These are phyloP conservation scores for Phragmites australis DNA, from an alignment of 176 grass and related monocot genomes.

Conservation along the genomic window DNA sequence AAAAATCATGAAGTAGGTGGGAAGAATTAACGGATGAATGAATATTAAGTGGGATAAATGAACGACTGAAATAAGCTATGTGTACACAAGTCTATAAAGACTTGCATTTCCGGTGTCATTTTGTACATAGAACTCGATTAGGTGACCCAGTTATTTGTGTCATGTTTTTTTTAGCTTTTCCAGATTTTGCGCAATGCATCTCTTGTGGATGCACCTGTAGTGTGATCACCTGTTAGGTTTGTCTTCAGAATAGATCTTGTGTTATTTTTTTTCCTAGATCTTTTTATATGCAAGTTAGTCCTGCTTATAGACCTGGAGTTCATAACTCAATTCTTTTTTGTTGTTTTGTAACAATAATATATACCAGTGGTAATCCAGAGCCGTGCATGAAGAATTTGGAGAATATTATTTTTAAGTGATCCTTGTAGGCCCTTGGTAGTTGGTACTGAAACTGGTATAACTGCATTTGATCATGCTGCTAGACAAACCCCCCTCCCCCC, in stretches of 20 bases:
- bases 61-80: too few relatives aligned
- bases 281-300: constrained; percentile 10
- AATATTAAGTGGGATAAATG: too few relatives aligned
- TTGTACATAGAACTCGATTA: constrained; percentile 41
- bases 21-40: too few relatives aligned
- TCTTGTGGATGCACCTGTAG: constrained; percentile 10
- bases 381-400: neutral
- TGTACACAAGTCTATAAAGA: too few relatives aligned
- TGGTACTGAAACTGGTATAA: neutral
- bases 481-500: neutral
- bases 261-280: neutral
- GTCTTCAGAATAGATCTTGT: constrained; percentile 22
- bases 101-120: too few relatives aligned
- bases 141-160: constrained; percentile 36
- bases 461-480: neutral
- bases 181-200: constrained; percentile 9
- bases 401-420: neutral
- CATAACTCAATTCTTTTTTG: neutral
- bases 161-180: constrained; percentile 29
- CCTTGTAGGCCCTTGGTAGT: constrained; percentile 19
- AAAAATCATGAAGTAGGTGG: too few relatives aligned
- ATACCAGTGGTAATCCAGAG: neutral
- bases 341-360: neutral
- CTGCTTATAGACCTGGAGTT: neutral
- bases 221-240: constrained; percentile 30